Evolutionary conservation across 768 basidiomycete species (phyloP), one percentile per base, ranked within the genome.

Genomic region (Boletellus ananas): DNA sequence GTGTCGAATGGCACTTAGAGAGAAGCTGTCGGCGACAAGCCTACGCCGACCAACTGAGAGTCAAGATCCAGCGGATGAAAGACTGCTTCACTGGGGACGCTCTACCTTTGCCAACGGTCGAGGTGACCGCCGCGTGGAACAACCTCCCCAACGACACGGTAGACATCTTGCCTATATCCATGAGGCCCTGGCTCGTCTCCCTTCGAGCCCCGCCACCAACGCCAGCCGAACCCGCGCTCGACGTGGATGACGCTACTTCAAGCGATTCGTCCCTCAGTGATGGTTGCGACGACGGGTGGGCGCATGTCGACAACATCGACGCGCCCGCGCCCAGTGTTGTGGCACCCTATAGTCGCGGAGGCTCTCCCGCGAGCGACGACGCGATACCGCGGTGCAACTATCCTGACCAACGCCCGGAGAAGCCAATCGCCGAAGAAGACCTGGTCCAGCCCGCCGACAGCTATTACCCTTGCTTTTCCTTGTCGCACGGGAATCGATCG

Each of bases 101-200:
- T 20, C 52, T 68, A 5, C 66, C 64, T 5, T 10, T 37, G 0
- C 62, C 68, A n/a, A 42, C 49, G 14, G 42, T 34, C 13, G 31
- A 49, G 27, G 45, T 62, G 34, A 50, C n/a, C 39, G 56, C 49
- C n/a, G 56, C 57, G 12, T 68, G 66, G 66, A 36, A 44, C 8
- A 45, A 54, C 33, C n/a, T 66, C 27, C 67, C 67, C n/a, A 68
- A 68, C 17, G 11, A 42, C 7, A 68, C 13, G 6, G 17, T 42
- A 23, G 43, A 55, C 13, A 33, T 39, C 43, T 23, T 56, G n/a
- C 36, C 61, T 4, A 40, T 51, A 45, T 50, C 46, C 3, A 37
- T 50, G 44, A 47, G 50, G 40, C 38, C 49, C 2, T 40, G n/a
- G 10, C 5, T 23, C 25, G 14, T 35, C 11, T 45, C 40, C 37